Percentiles rank a stretch among this genome's conserved stretches.
These are phyloP conservation scores for Basipetospora chlamydospora DNA, from an alignment of 2,329 filamentous ascomycete genomes.

Conservation along the genomic window DNA sequence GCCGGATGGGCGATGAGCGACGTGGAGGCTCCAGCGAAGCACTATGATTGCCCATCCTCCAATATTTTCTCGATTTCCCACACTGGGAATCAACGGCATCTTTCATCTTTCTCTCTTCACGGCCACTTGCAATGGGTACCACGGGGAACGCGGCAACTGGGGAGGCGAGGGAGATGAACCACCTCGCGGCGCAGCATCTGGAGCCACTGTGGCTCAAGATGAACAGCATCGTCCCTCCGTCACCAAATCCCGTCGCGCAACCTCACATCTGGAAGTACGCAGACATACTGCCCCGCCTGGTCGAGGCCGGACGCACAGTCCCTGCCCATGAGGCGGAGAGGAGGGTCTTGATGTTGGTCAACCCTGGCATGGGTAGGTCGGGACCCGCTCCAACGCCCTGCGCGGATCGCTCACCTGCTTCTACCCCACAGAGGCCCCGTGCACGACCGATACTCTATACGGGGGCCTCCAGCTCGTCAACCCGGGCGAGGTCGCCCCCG, in stretches of 20 bases:
- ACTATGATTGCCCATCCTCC: not conserved
- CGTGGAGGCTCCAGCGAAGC: too few species aligned
- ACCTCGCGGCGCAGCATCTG: conserved; percentile 17
- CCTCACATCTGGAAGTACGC: conserved; percentile 25
- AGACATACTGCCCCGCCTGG: conserved; percentile 19
- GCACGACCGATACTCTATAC: conserved; percentile 43
- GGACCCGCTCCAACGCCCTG: not conserved
- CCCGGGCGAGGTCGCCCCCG: conserved; percentile 38
- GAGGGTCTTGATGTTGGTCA: conserved; percentile 26
- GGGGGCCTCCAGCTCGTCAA: conserved; percentile 41
- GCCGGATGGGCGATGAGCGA: too few species aligned
- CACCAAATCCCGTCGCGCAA: conserved; percentile 25
- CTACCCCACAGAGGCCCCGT: conserved; percentile 27
- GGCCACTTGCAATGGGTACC: too few species aligned
- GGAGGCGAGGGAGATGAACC: conserved; percentile 15
- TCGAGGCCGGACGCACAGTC: conserved; percentile 19
- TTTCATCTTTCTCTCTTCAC: not conserved
- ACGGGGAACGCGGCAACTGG: conserved; percentile 8
- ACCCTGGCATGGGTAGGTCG: conserved; percentile 18
- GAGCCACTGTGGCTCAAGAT: conserved; percentile 35
- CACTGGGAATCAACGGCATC: not conserved
- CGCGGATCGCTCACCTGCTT: not conserved
- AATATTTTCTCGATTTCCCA: not conserved
- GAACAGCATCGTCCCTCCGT: conserved; percentile 28
- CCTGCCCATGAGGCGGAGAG: conserved; percentile 25